These are phyloP conservation scores for Bothriochloa decipiens DNA, from an alignment of 176 grass and related monocot genomes.

Conservation along the genomic window DNA sequence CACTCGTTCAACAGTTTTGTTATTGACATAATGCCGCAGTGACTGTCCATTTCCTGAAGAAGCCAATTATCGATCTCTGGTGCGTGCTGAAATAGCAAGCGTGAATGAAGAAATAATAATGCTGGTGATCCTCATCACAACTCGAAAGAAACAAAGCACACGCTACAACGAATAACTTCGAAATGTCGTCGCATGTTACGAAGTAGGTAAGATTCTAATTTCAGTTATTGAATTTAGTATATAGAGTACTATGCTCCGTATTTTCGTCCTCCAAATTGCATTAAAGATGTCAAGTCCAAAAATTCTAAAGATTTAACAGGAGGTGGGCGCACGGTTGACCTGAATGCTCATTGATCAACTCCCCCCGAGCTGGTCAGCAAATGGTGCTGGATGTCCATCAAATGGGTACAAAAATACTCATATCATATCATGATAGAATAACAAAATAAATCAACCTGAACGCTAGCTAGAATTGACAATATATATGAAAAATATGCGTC, in stretches of 20 bases:
- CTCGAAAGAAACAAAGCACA: neutral
- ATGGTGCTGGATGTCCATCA: neutral
- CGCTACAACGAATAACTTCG: neutral
- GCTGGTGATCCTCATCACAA: neutral
- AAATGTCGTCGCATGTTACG: neutral
- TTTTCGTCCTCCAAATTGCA: constrained; percentile 19
- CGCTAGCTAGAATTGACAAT: too few species aligned
- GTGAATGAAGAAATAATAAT: neutral
- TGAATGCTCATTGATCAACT: neutral
- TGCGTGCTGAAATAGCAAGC: constrained; percentile 3
- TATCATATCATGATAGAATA: too few species aligned
- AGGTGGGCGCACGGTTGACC: constrained; percentile 18
- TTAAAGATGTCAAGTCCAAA: neutral
- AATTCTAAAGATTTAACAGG: neutral
- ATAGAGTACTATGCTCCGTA: neutral
- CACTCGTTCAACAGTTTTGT: too few species aligned
- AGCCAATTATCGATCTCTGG: neutral
- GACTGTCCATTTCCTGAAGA: constrained; percentile 35
- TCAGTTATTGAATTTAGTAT: constrained; percentile 6
- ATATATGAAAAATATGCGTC: too few species aligned
- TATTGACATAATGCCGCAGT: too few species aligned
- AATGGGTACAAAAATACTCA: too few species aligned
- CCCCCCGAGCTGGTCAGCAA: neutral
- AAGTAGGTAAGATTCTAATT: neutral
- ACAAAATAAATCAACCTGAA: too few species aligned